These are phyloP conservation scores for Pilatotrama ljubarskyi DNA, from an alignment of 768 basidiomycete species.

Conservation along the genomic window DNA sequence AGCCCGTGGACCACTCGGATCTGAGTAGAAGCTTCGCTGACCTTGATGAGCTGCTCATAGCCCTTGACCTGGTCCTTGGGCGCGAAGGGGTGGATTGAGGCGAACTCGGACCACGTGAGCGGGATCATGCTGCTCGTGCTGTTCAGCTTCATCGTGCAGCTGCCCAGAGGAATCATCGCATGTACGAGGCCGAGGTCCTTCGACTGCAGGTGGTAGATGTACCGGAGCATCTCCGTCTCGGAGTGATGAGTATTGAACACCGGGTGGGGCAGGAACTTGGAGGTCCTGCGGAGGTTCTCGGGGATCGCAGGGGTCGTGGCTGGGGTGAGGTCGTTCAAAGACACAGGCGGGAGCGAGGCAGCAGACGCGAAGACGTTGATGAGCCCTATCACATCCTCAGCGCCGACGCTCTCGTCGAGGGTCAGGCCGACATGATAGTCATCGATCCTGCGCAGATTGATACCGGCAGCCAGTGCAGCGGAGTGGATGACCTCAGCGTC, in stretches of 20 bases:
- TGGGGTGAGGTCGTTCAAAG: conserved; percentile 48
- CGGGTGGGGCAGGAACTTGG: conserved; percentile 76
- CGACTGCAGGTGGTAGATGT: conserved; percentile 89
- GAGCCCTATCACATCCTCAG: conserved; percentile 71
- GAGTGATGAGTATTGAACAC: conserved; percentile 98
- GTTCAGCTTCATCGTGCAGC: conserved; percentile 98
- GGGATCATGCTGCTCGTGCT: conserved; percentile 98
- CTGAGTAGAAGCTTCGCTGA: conserved; percentile 28
- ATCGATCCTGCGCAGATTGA: conserved; percentile 85
- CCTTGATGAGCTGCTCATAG: conserved; percentile 80
- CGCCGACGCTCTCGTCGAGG: conserved; percentile 86
- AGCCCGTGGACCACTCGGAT: background rate
- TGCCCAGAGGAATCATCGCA: conserved; percentile 94
- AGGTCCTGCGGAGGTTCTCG: conserved; percentile 55
- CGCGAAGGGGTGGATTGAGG: conserved; percentile 88
- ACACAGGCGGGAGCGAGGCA: conserved; percentile 48
- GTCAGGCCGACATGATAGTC: conserved; percentile 80
- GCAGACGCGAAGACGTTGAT: conserved; percentile 81
- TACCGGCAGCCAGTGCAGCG: conserved; percentile 58
- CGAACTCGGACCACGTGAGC: conserved; percentile 92
- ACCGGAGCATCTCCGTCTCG: conserved; percentile 98
- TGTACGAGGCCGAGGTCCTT: conserved; percentile 96
- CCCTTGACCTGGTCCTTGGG: conserved; percentile 89
- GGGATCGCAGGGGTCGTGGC: conserved; percentile 49
- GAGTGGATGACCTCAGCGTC: conserved; percentile 67